Conservation (phyloP, 176 grass and related monocot genomes). For the Oryza longistaminata region DNA sequence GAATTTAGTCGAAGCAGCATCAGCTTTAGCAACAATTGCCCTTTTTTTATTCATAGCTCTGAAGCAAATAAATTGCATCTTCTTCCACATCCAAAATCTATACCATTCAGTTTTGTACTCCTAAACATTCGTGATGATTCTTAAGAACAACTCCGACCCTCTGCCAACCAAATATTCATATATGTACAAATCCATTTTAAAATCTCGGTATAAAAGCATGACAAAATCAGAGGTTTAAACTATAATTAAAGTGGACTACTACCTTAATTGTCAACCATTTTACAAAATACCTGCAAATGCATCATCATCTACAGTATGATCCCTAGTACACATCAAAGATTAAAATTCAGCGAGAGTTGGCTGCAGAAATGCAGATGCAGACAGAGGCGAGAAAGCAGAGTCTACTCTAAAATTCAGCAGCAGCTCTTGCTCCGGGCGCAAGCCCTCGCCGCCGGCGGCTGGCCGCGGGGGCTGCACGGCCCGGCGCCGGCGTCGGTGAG, state of each 20-base stretch:
- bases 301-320: background rate
- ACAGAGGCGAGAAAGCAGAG: background rate
- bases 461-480: constrained; percentile 33
- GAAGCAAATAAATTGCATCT: background rate
- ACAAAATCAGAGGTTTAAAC: background rate
- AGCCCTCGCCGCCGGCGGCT: constrained; percentile 20
- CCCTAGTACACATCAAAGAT: constrained; percentile 7
- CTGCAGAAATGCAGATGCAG: background rate
- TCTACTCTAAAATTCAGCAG: constrained; percentile 46
- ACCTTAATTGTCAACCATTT: background rate
- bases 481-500: constrained; percentile 47
- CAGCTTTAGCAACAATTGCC: too few relatives aligned
- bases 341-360: background rate
- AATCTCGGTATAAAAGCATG: background rate
- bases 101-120: background rate
- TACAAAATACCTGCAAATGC: constrained; percentile 36
- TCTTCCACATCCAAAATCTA: background rate
- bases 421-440: constrained; percentile 43
- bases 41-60: background rate
- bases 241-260: background rate
- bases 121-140: background rate
- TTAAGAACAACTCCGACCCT: background rate
- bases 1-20: too few relatives aligned
- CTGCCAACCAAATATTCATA: background rate
- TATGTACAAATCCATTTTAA: background rate